These are phyloP conservation scores for Lojkania enalia DNA, from an alignment of 2,329 filamentous ascomycete genomes.

Conservation along the genomic window DNA sequence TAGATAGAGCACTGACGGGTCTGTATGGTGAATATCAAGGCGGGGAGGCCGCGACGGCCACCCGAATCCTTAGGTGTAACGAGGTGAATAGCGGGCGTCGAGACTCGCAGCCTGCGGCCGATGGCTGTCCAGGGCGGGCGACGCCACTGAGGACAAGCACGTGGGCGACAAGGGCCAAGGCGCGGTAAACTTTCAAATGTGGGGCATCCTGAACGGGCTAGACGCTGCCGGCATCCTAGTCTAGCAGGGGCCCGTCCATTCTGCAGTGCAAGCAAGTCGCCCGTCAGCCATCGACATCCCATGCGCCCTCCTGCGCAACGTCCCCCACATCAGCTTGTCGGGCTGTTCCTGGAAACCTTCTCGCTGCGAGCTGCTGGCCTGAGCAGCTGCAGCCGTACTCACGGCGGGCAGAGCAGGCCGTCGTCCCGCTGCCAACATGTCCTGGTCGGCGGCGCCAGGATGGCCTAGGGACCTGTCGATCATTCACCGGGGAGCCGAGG, in stretches of 20 bases:
- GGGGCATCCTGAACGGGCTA: slow-evolving; percentile 9
- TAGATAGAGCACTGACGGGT: too few species aligned
- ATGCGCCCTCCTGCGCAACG: too few species aligned
- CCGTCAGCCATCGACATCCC: too few species aligned
- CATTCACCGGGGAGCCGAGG: too few species aligned
- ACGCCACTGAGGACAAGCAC: slow-evolving; percentile 5
- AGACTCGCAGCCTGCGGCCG: neutral
- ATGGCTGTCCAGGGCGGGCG: neutral
- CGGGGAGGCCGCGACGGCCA: neutral
- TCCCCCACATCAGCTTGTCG: too few species aligned
- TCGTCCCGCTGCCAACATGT: slow-evolving; percentile 1
- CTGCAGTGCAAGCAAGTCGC: too few species aligned
- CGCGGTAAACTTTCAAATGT: slow-evolving; percentile 14
- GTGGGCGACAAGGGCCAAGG: slow-evolving; percentile 12
- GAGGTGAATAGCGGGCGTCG: neutral
- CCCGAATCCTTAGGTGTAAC: neutral
- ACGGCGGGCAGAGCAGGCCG: neutral
- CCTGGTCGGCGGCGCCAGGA: neutral
- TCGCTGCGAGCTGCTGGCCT: slow-evolving; percentile 13
- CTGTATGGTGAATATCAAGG: too few species aligned
- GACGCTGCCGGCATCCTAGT: too few species aligned
- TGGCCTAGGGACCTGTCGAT: slow-evolving; percentile 20
- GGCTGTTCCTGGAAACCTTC: too few species aligned
- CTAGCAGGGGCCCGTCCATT: too few species aligned
- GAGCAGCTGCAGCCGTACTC: slow-evolving; percentile 5